These are phyloP conservation scores for Phellopilus nigrolimitatus DNA, from an alignment of 1,284 basidiomycete species.

Conservation along the genomic window DNA sequence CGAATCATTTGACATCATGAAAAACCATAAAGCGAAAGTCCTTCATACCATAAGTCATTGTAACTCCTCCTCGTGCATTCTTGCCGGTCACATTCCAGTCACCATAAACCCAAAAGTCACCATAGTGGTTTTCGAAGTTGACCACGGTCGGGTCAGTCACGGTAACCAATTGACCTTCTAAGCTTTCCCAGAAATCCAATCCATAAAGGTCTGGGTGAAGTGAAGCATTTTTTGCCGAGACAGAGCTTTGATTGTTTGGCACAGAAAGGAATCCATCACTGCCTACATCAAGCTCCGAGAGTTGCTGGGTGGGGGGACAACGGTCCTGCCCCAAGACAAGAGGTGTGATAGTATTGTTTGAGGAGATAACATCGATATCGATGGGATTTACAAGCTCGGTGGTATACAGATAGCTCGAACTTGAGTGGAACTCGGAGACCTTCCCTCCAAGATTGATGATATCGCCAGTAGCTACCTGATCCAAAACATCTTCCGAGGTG, in stretches of 20 bases:
- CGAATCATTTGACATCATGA: not conserved
- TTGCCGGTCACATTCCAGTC: constrained; percentile 53
- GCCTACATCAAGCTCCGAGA: constrained; percentile 51
- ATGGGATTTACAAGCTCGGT: constrained; percentile 47
- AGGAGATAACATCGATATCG: constrained; percentile 42
- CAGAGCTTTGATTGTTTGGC: constrained; percentile 48
- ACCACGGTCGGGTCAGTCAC: constrained; percentile 45
- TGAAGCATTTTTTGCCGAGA: constrained; percentile 43
- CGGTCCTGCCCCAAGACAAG: constrained; percentile 50
- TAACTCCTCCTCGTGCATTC: constrained; percentile 55
- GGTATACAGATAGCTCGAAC: constrained; percentile 38
- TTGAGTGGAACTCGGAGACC: constrained; percentile 48
- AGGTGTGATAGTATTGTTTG: constrained; percentile 42
- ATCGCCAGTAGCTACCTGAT: constrained; percentile 45
- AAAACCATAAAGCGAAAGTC: not conserved
- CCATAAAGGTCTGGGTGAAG: constrained; percentile 49
- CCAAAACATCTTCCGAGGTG: constrained; percentile 33
- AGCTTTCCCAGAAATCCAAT: constrained; percentile 61
- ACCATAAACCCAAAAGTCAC: constrained; percentile 58
- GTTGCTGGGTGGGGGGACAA: constrained; percentile 45
- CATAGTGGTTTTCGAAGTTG: constrained; percentile 49
- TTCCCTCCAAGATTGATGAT: constrained; percentile 42
- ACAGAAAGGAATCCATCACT: constrained; percentile 50
- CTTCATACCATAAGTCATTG: constrained; percentile 45
- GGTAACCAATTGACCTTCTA: constrained; percentile 57